Conservation (phyloP, 2,329 filamentous ascomycete species). For the Calonectria pauciramosa region DNA sequence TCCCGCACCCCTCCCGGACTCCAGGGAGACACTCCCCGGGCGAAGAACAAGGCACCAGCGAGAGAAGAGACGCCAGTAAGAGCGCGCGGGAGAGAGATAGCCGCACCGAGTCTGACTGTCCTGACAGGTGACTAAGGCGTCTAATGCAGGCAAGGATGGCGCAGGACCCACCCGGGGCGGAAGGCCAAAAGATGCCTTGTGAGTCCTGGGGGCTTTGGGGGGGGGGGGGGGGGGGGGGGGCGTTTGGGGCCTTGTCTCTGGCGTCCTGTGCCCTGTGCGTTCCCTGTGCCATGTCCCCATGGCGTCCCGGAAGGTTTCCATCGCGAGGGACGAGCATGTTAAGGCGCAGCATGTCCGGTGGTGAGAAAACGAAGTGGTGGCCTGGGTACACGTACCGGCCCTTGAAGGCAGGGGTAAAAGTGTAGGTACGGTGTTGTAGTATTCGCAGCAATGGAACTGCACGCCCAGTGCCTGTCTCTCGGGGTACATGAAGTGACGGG, state of each 20-base stretch:
- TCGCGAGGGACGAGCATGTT: slow-evolving; percentile 38
- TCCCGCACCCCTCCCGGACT: slow-evolving; percentile 23
- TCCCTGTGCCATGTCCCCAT: slow-evolving; percentile 31
- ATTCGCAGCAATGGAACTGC: background rate
- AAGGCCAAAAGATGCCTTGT: slow-evolving; percentile 46
- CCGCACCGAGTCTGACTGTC: slow-evolving; percentile 50
- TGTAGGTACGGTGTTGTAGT: slow-evolving; percentile 11
- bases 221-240: slow-evolving; percentile 34
- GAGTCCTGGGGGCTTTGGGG: slow-evolving; percentile 43
- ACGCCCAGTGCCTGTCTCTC: slow-evolving; percentile 3
- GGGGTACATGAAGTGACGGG: slow-evolving; percentile 14
- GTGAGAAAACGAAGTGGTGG: slow-evolving; percentile 33
- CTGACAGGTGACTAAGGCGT: slow-evolving; percentile 49
- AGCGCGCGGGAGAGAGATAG: slow-evolving; percentile 44
- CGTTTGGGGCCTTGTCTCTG: slow-evolving; percentile 38
- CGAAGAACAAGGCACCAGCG: slow-evolving; percentile 48
- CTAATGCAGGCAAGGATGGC: slow-evolving; percentile 48
- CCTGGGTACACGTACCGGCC: slow-evolving; percentile 36
- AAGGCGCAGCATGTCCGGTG: slow-evolving; percentile 46
- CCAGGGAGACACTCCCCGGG: slow-evolving; percentile 32
- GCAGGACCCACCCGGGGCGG: slow-evolving; percentile 38
- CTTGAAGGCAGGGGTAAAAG: slow-evolving; percentile 30
- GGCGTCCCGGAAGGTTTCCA: slow-evolving; percentile 36
- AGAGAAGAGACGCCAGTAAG: slow-evolving; percentile 47
- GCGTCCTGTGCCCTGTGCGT: slow-evolving; percentile 34